These are phyloP conservation scores for Penicillium verrucosum DNA, from an alignment of 2,329 filamentous ascomycete species.

Conservation along the genomic window DNA sequence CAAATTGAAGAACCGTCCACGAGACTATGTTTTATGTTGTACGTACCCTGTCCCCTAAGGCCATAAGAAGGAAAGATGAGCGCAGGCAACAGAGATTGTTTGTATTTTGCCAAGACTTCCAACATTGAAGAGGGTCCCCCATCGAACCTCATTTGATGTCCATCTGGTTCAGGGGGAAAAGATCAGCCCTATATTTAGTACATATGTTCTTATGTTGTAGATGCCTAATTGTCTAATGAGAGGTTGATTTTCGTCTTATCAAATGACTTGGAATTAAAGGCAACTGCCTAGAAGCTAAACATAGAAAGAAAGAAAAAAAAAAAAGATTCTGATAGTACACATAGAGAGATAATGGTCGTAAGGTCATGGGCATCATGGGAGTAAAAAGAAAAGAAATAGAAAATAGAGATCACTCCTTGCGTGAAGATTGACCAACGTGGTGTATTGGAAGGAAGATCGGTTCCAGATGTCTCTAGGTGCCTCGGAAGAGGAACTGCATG, in stretches of 20 bases:
- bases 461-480: conserved; percentile 45
- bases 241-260: not conserved
- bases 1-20: not conserved
- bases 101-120: not conserved
- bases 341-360: not conserved
- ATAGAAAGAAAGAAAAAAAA: not conserved
- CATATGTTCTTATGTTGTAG: no score
- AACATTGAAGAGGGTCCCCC: not conserved
- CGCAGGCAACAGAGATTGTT: not conserved
- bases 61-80: not conserved
- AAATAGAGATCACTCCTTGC: not conserved
- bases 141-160: not conserved
- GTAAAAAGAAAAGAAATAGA: not conserved
- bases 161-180: not conserved
- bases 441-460: not conserved
- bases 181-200: not conserved
- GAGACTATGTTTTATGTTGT: no score
- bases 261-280: not conserved
- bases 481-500: conserved; percentile 94
- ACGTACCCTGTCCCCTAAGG: not conserved
- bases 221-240: no score
- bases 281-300: not conserved
- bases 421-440: conserved; percentile 1
- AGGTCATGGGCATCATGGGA: not conserved
- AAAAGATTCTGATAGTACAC: not conserved